Evolutionary conservation across 352 stramenopile genomes (phyloP), one percentile per base, ranked within the genome.

Genomic region (Elongisporangium senticosum): DNA sequence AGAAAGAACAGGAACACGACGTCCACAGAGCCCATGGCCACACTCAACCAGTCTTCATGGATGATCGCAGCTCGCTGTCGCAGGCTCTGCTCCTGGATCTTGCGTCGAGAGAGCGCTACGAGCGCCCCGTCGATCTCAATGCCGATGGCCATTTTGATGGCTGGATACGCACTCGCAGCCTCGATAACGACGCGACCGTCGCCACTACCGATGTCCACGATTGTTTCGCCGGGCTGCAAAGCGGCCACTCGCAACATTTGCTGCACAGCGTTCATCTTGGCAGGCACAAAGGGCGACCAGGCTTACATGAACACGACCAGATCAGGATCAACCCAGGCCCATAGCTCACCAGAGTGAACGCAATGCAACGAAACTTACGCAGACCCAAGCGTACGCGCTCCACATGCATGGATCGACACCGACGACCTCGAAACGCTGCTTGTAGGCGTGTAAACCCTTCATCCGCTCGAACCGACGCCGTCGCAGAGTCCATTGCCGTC

Each of bases 281-380:
- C 77, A 3, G 80, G 80, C 20, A 88, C 74, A 40, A 87, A 90
- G 7, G 80, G 80, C 22, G 80, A 87, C 77, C 80, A 90, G 2
- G 78, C 80, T 90, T 54, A 20, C 24, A 57, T 15, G 26, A 39
- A 47, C n/a, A 48, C 4, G 21, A 33, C 49, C 59, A 39, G 33
- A 14, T 7, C 6, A 37, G 19, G 11, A 43, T 23, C 19, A 62
- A 6, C 19, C 19, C 22, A 15, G 10, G 8, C 26, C n/a, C 55
- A 22, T 2, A 65, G 15, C 7, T 11, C 13, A 13, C 3, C n/a
- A 48, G 48, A 61, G 13, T 39, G 20, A 17, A 17, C 19, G 10
- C 28, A 8, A 24, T 7, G 15, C 17, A 33, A 13, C 10, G 24
- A 51, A 33, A 67, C 69, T 33, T 63, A 90, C 80, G 74, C 17